Conservation (phyloP, 441 rosid genomes). For the Pelargonium fulgidum region DNA sequence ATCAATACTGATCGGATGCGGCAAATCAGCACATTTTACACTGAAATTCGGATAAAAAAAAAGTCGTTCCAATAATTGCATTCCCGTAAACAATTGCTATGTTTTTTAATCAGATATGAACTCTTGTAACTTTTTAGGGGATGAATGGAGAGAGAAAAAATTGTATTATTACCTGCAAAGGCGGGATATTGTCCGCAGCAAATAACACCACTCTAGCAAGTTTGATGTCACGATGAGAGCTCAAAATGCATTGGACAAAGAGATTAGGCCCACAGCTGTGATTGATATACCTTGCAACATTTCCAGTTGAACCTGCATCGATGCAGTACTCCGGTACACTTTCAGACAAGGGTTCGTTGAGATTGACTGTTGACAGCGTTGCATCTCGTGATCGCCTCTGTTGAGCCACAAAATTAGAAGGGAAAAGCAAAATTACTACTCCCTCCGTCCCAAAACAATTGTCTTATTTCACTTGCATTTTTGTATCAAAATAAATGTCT, state of each 20-base stretch:
- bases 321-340: slow-evolving; percentile 75
- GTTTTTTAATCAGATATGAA: neutral
- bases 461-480: too few relatives aligned
- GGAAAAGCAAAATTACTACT: neutral
- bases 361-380: slow-evolving; percentile 26
- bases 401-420: neutral
- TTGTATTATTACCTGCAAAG: slow-evolving; percentile 56
- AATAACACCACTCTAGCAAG: slow-evolving; percentile 83
- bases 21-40: too few relatives aligned
- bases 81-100: too few relatives aligned
- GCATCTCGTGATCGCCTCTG: slow-evolving; percentile 54
- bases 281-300: slow-evolving; percentile 78
- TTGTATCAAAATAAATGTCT: too few relatives aligned
- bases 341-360: slow-evolving; percentile 32
- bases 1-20: too few relatives aligned
- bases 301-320: slow-evolving; percentile 76
- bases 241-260: slow-evolving; percentile 73
- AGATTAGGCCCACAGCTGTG: slow-evolving; percentile 94
- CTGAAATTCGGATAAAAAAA: too few relatives aligned
- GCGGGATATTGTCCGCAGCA: slow-evolving; percentile 91
- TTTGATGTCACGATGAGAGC: slow-evolving; percentile 73
- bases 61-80: too few relatives aligned
- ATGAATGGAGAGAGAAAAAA: neutral
- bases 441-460: too few relatives aligned
- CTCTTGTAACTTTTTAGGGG: neutral